Evolutionary conservation across 257 asterid species (phyloP), one percentile per base, ranked within the genome.

Genomic region (Salvia splendens): DNA sequence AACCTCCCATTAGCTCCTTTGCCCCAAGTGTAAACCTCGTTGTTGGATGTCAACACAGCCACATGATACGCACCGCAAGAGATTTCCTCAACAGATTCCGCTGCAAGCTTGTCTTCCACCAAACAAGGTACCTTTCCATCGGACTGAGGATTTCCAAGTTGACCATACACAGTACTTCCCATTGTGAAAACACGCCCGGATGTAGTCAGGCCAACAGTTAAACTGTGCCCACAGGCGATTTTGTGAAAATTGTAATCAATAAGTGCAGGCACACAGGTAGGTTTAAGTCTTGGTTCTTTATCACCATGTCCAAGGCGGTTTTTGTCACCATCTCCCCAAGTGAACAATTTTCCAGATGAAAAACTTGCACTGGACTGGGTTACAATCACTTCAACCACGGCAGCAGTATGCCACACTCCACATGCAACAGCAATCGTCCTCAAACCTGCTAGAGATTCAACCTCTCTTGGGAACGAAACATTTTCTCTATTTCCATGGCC

Each of bases 311-410:
- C 98, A 12, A 92, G 95, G 46, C 98, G 95, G 35, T 84, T 82
- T 73, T 89, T 92, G 70, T 92, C 98, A 36, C 98, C 98, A 24
- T 92, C 98, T 6, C 98, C 98, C 98, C 98, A 92, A 32, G 98
- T 92, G 75, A 92, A 92, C 72, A 92, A 73, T 73, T 92, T 92
- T 47, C 95, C 96, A 40, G 98, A 89, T 11, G 98, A 83, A 67
- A 83, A 73, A 71, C 92, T 89, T 20, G 96, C 77, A 74, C 87
- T 84, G 35, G 95, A 83, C 56, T 89, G 98, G 4, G 95, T 89
- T 61, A 74, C 95, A 2, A 92, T 87, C 15, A 92, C 98, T 73
- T 92, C 96, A 36, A 92, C 96, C 14, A 92, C 86, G 33, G 98
- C 96, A 53, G 98, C 94, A 32, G 98, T 91, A 72, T 91, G 98